Evolutionary conservation across 495 filamentous ascomycete species (phyloP).

Genomic region (Neurospora terricola): DNA sequence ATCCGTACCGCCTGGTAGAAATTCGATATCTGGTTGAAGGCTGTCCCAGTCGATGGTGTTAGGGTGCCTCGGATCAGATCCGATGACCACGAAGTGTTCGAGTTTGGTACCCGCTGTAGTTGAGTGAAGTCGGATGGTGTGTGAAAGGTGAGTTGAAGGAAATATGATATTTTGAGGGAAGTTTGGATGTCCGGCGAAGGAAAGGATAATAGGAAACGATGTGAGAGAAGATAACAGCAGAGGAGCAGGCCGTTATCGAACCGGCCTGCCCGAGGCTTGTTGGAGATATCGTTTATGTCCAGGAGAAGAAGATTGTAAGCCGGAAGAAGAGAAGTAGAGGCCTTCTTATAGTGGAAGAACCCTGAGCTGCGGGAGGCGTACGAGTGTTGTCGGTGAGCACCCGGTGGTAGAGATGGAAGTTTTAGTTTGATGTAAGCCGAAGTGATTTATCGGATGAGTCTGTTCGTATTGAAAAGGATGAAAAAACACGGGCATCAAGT

Average conservation of each 20-base stretch:
- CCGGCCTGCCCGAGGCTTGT: background rate
- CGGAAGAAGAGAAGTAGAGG: background rate
- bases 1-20: background rate
- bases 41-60: background rate
- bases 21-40: background rate
- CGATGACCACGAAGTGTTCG: background rate
- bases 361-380: background rate
- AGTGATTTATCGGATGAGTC: background rate
- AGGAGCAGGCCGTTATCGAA: background rate
- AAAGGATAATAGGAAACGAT: background rate
- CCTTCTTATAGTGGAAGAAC: background rate
- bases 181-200: background rate
- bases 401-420: background rate
- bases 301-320: background rate
- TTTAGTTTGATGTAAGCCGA: background rate
- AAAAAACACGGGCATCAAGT: background rate
- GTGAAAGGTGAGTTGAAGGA: background rate
- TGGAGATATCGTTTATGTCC: background rate
- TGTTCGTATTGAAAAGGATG: background rate
- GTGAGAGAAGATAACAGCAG: background rate
- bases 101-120: background rate
- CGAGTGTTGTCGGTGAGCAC: background rate
- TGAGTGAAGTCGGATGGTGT: background rate
- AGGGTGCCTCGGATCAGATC: background rate
- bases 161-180: background rate